phyloP scores from a whole-genome alignment of 1,284 basidiomycete species.

The Apiotrichum gamsii region DNA sequence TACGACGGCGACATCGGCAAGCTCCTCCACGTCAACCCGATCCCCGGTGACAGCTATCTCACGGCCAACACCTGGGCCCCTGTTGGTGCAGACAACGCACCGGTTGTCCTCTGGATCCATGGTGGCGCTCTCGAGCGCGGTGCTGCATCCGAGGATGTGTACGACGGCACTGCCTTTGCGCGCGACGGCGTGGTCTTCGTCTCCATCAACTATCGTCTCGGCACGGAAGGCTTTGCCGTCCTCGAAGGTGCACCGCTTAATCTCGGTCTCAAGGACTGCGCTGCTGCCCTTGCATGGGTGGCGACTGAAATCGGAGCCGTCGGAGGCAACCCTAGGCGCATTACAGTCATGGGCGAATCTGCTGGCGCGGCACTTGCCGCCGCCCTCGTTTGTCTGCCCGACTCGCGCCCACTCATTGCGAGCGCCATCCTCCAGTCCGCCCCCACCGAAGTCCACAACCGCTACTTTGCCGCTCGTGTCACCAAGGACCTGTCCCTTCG shows the following conservation, averaged over 20 bases:
- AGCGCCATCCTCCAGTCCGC: not conserved
- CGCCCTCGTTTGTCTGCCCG: not conserved
- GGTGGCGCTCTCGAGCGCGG: conserved; percentile 1
- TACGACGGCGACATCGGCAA: not conserved
- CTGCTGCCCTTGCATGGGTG: not conserved
- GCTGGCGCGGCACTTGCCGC: not conserved
- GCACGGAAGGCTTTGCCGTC: not conserved
- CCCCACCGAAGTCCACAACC: not conserved
- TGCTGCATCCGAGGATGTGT: not conserved
- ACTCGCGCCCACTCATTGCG: not conserved
- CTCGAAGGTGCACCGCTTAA: not conserved
- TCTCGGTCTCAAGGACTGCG: not conserved
- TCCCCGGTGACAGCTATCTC: not conserved
- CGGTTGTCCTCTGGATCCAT: not conserved
- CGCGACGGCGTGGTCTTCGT: not conserved
- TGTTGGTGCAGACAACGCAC: not conserved
- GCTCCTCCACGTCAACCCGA: not conserved
- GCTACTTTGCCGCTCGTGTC: not conserved
- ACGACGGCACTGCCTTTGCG: not conserved
- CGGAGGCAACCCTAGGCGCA: not conserved
- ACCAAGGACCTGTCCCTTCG: not conserved
- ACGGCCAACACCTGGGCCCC: not conserved
- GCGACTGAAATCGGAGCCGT: not conserved
- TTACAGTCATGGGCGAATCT: not conserved
- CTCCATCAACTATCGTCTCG: not conserved